Evolutionary conservation across 768 basidiomycete genomes (phyloP), one percentile per base, ranked within the genome.

Genomic region (Dacryopinax primogenitus): DNA sequence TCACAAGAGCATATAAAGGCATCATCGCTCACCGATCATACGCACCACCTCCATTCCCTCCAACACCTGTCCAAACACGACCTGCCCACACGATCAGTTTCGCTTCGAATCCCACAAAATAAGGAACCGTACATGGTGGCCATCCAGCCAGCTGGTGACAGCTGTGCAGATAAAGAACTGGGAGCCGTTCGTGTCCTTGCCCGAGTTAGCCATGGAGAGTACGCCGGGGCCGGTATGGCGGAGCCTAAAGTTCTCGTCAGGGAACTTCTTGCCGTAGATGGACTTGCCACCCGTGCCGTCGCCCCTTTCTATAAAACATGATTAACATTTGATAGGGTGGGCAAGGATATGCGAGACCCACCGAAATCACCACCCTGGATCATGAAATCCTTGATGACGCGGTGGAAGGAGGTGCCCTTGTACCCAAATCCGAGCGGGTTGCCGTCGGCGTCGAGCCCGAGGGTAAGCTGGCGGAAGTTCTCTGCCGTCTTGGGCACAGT

Each of bases 351-450:
- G 11, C 63, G 67, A 34, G 21, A 83, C 88, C 71, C 75, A 88
- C 90, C 96, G 77, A 97, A 99, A 78, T 97, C 95, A 77, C 95
- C 95, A 72, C 94, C 94, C 78, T 97, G 94, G 70, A 95, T 92
- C 90, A 95, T 95, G 77, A 95, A 95, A 71, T 88, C 79, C 77
- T 91, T 90, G 75, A 96, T 95, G 67, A 97, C 84, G 73, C 94
- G 88, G 78, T 99, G 95, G 85, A 99, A 99, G 70, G 86, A 86
- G 67, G 92, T 93, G 45, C 91, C 93, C 76, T 95, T 88, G 83
- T 92, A 99, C 11, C 94, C 93, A 72, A 81, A 95, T 18, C 86
- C 92, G 64, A 88, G 83, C 18, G 84, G 83, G 1, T 81, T 80
- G 67, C 89, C 90, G 66, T 88, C 84, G 78, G 87, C 90, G 70